A percentile compares a stretch with the other conserved stretches of the same genome.
Evolutionary conservation across 768 basidiomycete species (phyloP).

Genomic region (Neoboletus brunneissimus): DNA sequence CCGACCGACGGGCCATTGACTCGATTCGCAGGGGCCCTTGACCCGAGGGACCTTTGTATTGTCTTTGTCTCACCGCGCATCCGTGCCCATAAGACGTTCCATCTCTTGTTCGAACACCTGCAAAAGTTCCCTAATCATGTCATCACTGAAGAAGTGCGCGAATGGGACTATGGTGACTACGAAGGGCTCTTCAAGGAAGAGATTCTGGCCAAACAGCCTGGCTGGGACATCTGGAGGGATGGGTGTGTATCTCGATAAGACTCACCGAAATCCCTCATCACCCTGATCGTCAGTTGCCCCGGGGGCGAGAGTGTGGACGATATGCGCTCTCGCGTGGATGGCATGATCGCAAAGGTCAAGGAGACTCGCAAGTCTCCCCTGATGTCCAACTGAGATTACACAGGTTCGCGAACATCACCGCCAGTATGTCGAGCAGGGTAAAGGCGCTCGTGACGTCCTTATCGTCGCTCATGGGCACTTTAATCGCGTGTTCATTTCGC

Average conservation of each 20-base stretch:
- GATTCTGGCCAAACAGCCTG: constrained; percentile 56
- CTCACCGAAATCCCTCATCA: background rate
- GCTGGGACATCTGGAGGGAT: constrained; percentile 85
- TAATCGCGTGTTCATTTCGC: constrained; percentile 71
- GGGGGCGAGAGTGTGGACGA: constrained; percentile 82
- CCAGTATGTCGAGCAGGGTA: constrained; percentile 63
- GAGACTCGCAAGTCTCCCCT: constrained; percentile 5
- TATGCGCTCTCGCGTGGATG: constrained; percentile 78
- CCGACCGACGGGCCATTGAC: background rate
- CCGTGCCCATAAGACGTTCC: constrained; percentile 83
- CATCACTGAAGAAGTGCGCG: constrained; percentile 64
- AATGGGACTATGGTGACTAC: constrained; percentile 93
- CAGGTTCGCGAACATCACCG: constrained; percentile 74
- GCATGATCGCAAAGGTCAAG: constrained; percentile 64
- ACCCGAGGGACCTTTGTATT: constrained; percentile 72
- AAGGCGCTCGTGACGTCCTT: constrained; percentile 72
- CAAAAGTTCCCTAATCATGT: constrained; percentile 48
- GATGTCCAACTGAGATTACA: constrained; percentile 4
- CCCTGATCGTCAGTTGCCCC: constrained; percentile 58
- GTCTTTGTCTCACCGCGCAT: constrained; percentile 84
- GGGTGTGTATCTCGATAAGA: constrained; percentile 46
- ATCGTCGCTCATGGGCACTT: constrained; percentile 90
- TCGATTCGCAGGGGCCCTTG: constrained; percentile 56
- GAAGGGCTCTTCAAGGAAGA: constrained; percentile 82
- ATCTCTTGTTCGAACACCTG: constrained; percentile 65